Conservation (phyloP, 2,329 filamentous ascomycete genomes). For the Aspergillus floridensis region DNA sequence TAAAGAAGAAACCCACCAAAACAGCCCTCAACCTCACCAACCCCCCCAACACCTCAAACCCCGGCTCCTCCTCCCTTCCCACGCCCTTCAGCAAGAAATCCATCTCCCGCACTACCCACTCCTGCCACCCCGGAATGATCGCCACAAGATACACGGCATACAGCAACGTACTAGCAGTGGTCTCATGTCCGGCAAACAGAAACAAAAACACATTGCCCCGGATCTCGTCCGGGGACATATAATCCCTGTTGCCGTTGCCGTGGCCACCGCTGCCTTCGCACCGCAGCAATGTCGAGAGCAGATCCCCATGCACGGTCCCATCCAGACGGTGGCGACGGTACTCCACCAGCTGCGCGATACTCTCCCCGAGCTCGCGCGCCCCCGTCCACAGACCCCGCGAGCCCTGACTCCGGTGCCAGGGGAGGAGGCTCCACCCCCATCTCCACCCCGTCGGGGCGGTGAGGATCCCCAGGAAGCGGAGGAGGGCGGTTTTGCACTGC, state of each 20-base stretch:
- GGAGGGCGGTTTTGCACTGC: not conserved
- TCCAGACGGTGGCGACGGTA: too few relatives aligned
- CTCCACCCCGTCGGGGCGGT: too few relatives aligned
- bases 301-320: not conserved
- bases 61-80: too few relatives aligned
- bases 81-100: not conserved
- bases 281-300: not conserved
- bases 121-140: constrained; percentile 5
- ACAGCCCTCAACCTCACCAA: not conserved
- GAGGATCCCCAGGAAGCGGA: not conserved
- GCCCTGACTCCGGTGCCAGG: too few relatives aligned
- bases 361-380: too few relatives aligned
- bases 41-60: not conserved
- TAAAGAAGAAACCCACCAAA: not conserved
- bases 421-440: too few relatives aligned
- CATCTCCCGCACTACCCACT: constrained; percentile 1
- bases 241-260: too few relatives aligned
- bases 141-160: constrained; percentile 3
- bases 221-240: not conserved
- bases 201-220: constrained; percentile 4
- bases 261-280: not conserved
- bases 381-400: too few relatives aligned
- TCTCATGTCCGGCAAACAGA: constrained; percentile 8
- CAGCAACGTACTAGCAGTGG: constrained; percentile 4
- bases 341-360: too few relatives aligned